Percentiles rank a stretch among this genome's conserved stretches.
These are phyloP conservation scores for Turnera subulata DNA, from an alignment of 345 rosid species.

Conservation along the genomic window DNA sequence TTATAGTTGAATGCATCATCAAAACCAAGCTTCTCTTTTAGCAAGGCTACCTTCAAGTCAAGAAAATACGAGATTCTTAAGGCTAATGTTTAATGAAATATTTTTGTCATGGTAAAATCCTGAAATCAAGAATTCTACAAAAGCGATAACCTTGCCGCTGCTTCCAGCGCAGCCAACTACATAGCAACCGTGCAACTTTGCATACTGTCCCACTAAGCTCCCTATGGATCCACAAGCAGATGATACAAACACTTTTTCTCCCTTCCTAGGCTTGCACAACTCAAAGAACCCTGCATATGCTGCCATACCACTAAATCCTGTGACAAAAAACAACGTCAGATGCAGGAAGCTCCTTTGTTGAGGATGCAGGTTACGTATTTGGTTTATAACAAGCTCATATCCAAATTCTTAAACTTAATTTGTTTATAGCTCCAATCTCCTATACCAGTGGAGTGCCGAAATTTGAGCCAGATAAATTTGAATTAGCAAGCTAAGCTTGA, in stretches of 20 bases:
- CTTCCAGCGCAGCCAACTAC: slow-evolving; percentile 31
- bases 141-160: slow-evolving; percentile 17
- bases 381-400: too few relatives aligned
- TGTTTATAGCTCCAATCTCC: not conserved
- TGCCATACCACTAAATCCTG: slow-evolving; percentile 16
- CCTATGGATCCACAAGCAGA: slow-evolving; percentile 28
- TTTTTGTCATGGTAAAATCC: not conserved
- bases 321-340: not conserved
- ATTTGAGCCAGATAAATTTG: not conserved
- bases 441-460: not conserved
- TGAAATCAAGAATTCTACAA: not conserved
- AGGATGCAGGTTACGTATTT: too few relatives aligned
- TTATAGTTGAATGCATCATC: slow-evolving; percentile 23
- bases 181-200: slow-evolving; percentile 15
- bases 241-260: slow-evolving; percentile 25
- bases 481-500: too few relatives aligned
- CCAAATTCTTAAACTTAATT: not conserved
- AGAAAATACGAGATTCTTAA: not conserved
- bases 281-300: slow-evolving; percentile 26
- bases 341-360: not conserved
- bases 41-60: not conserved
- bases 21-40: slow-evolving; percentile 12
- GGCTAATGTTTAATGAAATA: too few relatives aligned
- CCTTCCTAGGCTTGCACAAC: slow-evolving; percentile 24
- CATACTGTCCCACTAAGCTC: slow-evolving; percentile 22